Evolutionary conservation across 768 basidiomycete genomes (phyloP).

Genomic region (Suillus tomentosus): DNA sequence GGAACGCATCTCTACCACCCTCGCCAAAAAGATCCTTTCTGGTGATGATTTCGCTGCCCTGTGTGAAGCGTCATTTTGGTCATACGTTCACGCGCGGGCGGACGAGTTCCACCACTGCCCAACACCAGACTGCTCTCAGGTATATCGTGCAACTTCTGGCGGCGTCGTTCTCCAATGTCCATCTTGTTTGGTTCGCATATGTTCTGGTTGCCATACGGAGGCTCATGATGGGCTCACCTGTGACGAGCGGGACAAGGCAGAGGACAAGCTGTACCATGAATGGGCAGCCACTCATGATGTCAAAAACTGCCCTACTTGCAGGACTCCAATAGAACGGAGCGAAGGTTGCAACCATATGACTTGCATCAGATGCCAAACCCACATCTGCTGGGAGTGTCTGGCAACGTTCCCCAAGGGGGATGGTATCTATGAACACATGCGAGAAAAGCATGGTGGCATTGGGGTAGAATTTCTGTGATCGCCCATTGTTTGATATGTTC

Average conservation of each 20-base stretch:
- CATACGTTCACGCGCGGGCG: constrained; percentile 59
- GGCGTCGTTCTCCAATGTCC: constrained; percentile 67
- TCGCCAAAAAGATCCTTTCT: constrained; percentile 53
- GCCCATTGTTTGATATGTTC: constrained; percentile 10
- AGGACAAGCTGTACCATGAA: constrained; percentile 57
- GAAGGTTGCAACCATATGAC: constrained; percentile 86
- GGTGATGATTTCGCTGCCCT: constrained; percentile 56
- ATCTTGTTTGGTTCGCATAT: constrained; percentile 70
- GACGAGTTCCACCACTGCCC: constrained; percentile 75
- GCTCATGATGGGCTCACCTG: constrained; percentile 72
- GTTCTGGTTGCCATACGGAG: constrained; percentile 58
- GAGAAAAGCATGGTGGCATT: constrained; percentile 62
- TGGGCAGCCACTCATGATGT: constrained; percentile 69
- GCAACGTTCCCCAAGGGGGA: constrained; percentile 66
- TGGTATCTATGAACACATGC: constrained; percentile 83
- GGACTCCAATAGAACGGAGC: constrained; percentile 65
- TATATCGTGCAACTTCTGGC: constrained; percentile 59
- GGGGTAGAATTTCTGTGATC: constrained; percentile 33
- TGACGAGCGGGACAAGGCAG: constrained; percentile 52
- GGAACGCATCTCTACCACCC: constrained; percentile 52
- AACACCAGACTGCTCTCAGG: constrained; percentile 73
- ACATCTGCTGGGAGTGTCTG: constrained; percentile 82
- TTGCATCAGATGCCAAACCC: constrained; percentile 72
- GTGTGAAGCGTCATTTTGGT: constrained; percentile 59
- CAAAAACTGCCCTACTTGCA: constrained; percentile 75